These are phyloP conservation scores for Saccharomycopsis olivae DNA, from an alignment of 805 yeast genomes.

Conservation along the genomic window DNA sequence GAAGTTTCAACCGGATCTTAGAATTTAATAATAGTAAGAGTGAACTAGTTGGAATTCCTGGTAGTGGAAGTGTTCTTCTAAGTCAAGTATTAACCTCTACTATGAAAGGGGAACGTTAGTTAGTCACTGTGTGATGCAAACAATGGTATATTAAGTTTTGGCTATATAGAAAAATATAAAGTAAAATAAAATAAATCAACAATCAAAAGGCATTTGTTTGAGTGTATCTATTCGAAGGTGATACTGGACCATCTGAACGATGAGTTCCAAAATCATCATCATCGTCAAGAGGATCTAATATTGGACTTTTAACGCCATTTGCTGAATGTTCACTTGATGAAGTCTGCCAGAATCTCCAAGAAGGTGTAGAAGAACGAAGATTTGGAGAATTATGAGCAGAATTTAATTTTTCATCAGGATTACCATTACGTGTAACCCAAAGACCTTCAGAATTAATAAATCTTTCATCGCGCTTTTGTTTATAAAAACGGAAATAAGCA, in stretches of 20 bases:
- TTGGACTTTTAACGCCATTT: background rate
- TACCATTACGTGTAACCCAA: slow-evolving; percentile 19
- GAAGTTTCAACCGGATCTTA: slow-evolving; percentile 10
- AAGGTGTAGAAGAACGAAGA: background rate
- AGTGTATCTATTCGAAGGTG: slow-evolving; percentile 11
- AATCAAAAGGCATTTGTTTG: background rate
- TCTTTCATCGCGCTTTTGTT: slow-evolving; percentile 11
- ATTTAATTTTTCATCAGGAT: slow-evolving; percentile 17
- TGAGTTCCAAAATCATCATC: background rate
- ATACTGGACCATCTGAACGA: background rate
- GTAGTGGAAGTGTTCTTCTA: slow-evolving; percentile 14
- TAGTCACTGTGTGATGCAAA: too few relatives aligned
- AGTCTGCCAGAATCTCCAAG: slow-evolving; percentile 8
- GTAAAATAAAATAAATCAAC: too few relatives aligned
- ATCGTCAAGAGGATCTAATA: background rate
- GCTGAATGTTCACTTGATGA: too few relatives aligned
- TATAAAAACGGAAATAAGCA: slow-evolving; percentile 16
- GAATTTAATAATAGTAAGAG: slow-evolving; percentile 13
- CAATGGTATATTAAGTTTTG: too few relatives aligned
- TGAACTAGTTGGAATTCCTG: slow-evolving; percentile 16
- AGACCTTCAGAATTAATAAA: slow-evolving; percentile 19
- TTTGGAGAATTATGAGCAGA: background rate
- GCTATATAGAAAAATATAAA: too few relatives aligned
- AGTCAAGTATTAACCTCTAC: slow-evolving; percentile 8
- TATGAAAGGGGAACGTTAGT: too few relatives aligned